Evolutionary conservation across 768 basidiomycete genomes (phyloP).

Genomic region (Mycena kentingensis): DNA sequence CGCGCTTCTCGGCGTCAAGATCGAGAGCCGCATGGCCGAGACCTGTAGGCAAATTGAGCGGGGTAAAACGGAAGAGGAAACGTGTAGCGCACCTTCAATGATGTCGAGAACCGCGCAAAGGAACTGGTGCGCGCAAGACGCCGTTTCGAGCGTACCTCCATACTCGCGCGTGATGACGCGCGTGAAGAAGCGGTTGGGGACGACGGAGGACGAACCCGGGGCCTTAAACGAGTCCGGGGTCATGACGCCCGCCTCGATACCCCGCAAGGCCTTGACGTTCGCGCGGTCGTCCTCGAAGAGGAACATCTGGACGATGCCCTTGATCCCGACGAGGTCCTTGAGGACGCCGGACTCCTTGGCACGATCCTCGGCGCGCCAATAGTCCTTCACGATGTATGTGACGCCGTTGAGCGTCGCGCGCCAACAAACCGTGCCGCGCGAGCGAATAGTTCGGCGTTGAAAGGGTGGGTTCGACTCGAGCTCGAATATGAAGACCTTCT

Average conservation of each 20-base stretch:
- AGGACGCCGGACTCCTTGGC: conserved; percentile 15
- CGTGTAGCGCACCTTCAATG: conserved; percentile 16
- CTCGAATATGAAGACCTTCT: not conserved
- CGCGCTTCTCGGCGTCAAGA: conserved; percentile 10
- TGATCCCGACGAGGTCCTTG: conserved; percentile 7
- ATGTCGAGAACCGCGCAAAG: conserved; percentile 21
- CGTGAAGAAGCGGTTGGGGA: conserved; percentile 11
- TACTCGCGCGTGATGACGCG: conserved; percentile 19
- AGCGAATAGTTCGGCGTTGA: conserved; percentile 17
- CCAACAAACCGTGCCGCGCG: conserved; percentile 29
- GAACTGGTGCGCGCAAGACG: conserved; percentile 8
- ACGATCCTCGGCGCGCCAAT: conserved; percentile 18
- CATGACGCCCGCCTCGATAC: not conserved
- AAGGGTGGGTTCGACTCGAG: conserved; percentile 5
- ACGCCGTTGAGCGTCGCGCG: not conserved
- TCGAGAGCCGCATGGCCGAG: conserved; percentile 15
- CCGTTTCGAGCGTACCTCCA: conserved; percentile 17
- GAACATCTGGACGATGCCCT: conserved; percentile 24
- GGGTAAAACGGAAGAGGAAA: not conserved
- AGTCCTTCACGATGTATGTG: conserved; percentile 25
- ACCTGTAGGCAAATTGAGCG: not conserved
- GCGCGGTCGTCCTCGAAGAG: conserved; percentile 7
- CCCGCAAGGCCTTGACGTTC: conserved; percentile 6
- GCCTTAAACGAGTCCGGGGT: not conserved
- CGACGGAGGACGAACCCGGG: no score